Percentiles rank a stretch among this genome's conserved stretches.
phyloP scores from a whole-genome alignment of 73 alveolate genomes.

The Strombidium stylifer region DNA sequence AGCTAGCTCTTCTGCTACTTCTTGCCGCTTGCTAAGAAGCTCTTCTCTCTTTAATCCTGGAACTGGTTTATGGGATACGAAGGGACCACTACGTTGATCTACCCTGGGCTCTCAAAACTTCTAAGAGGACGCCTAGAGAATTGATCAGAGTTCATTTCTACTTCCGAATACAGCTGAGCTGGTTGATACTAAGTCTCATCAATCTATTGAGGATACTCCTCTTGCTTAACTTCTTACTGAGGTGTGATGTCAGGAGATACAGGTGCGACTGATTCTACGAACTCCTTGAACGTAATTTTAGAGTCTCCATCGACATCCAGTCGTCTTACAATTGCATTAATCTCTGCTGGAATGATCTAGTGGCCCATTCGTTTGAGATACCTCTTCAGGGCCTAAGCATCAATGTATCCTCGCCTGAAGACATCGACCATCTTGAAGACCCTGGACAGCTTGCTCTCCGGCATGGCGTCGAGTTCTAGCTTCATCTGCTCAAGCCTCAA shows the following conservation, averaged over 20 bases:
- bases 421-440: conserved; percentile 46
- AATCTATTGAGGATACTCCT: no score
- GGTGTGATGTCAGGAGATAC: conserved; percentile 13
- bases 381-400: conserved; percentile 13
- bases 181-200: no score
- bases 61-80: no score
- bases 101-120: no score
- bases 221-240: background rate
- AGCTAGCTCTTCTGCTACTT: no score
- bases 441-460: conserved; percentile 28
- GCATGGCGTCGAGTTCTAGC: conserved; percentile 25
- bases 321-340: conserved; percentile 50
- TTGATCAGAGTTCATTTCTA: no score
- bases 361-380: conserved; percentile 44
- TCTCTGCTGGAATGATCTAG: conserved; percentile 12
- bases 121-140: no score
- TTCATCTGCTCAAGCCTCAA: conserved; percentile 38
- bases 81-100: no score
- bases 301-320: conserved; percentile 62
- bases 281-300: conserved; percentile 40
- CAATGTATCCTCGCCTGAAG: conserved; percentile 11
- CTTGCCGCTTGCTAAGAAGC: no score
- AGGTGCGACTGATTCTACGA: conserved; percentile 50
- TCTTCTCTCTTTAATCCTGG: no score
- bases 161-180: no score